These are phyloP conservation scores for Ceratocystis albifundus DNA, from an alignment of 2,329 filamentous ascomycete species.

Conservation along the genomic window DNA sequence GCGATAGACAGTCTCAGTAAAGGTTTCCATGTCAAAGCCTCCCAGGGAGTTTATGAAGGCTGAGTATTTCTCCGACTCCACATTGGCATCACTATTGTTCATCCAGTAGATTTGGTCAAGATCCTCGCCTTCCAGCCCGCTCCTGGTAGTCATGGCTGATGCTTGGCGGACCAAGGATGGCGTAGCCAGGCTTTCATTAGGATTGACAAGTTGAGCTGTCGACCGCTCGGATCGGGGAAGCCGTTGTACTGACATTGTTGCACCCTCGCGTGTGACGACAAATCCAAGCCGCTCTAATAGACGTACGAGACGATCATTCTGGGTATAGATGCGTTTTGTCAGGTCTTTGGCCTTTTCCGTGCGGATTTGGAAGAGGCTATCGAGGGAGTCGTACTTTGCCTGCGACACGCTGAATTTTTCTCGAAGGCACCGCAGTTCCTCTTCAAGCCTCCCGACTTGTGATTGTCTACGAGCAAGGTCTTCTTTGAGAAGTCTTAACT, in stretches of 20 bases:
- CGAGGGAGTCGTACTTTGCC: slow-evolving; percentile 40
- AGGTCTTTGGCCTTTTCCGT: slow-evolving; percentile 67
- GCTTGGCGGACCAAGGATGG: slow-evolving; percentile 43
- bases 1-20: slow-evolving; percentile 74
- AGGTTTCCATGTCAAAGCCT: slow-evolving; percentile 71
- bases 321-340: slow-evolving; percentile 68
- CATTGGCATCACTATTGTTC: slow-evolving; percentile 49
- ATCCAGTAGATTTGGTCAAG: slow-evolving; percentile 74
- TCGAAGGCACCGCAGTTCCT: slow-evolving; percentile 58
- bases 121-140: slow-evolving; percentile 51
- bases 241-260: slow-evolving; percentile 64
- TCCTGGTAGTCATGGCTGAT: slow-evolving; percentile 42
- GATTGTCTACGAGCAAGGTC: slow-evolving; percentile 64
- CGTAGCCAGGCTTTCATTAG: slow-evolving; percentile 38
- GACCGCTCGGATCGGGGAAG: slow-evolving; percentile 49
- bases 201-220: slow-evolving; percentile 38
- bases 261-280: slow-evolving; percentile 61
- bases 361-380: slow-evolving; percentile 54
- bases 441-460: slow-evolving; percentile 62
- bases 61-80: slow-evolving; percentile 60
- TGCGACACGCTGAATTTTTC: slow-evolving; percentile 50
- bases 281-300: slow-evolving; percentile 83
- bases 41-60: slow-evolving; percentile 63
- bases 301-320: slow-evolving; percentile 71
- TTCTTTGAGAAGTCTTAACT: slow-evolving; percentile 54